A percentile compares a stretch with the other conserved stretches of the same genome.
phyloP scores from a whole-genome alignment of 108 stramenopile genomes.

The Fragilaria radians region DNA sequence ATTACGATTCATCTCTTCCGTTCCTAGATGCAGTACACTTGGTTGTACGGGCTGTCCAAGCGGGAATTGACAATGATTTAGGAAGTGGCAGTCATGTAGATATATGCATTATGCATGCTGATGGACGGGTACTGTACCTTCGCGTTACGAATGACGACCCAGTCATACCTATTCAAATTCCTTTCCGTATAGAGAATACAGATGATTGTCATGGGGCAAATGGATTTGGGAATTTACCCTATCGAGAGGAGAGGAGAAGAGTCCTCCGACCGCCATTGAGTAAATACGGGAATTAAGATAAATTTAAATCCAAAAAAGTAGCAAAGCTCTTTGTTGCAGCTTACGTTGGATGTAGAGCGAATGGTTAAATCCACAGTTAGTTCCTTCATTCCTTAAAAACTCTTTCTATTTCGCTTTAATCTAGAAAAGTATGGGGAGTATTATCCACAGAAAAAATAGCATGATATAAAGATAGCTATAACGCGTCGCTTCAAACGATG shows the following conservation, averaged over 20 bases:
- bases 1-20: conserved; percentile 33
- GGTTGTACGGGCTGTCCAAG: conserved; percentile 49
- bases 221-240: conserved; percentile 80
- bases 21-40: conserved; percentile 55
- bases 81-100: conserved; percentile 79
- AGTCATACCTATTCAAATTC: conserved; percentile 10
- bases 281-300: too few relatives aligned
- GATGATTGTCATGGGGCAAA: conserved; percentile 40
- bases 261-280: conserved; percentile 20
- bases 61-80: conserved; percentile 82
- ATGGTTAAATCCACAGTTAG: too few relatives aligned
- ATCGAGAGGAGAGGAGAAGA: conserved; percentile 39
- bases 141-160: conserved; percentile 29
- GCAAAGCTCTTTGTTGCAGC: too few relatives aligned
- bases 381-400: too few relatives aligned
- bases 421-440: too few relatives aligned
- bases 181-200: not conserved
- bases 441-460: too few relatives aligned
- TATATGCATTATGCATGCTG: conserved; percentile 33
- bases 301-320: too few relatives aligned
- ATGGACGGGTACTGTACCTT: conserved; percentile 16
- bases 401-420: too few relatives aligned
- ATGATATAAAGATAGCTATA: too few relatives aligned
- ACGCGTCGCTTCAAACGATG: too few relatives aligned
- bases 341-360: too few relatives aligned